A percentile compares a stretch with the other conserved stretches of the same genome.
Conservation (phyloP, 129 eudicot species). For the carrot (Daucus carota) region DH1_v3.0 NC_030389.2:9106001-9106500, state of each 20-base stretch:
- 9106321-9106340: background rate
- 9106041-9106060: background rate
- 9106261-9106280: slow-evolving; percentile 1
- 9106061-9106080: background rate
- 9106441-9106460: too few relatives aligned
- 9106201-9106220: background rate
- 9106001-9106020: background rate
- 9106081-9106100: background rate
- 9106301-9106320: background rate
- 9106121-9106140: background rate
- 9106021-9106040: background rate
- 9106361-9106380: background rate
- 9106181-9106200: background rate
- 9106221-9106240: background rate
- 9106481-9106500: too few relatives aligned
- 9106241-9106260: slow-evolving; percentile 10
- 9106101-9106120: background rate
- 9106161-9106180: background rate
- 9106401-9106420: background rate
- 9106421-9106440: too few relatives aligned
- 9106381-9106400: background rate
- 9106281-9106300: background rate
- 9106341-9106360: background rate
- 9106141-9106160: background rate
- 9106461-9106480: too few relatives aligned